Evolutionary conservation across 495 filamentous ascomycete genomes (phyloP).

Genomic region (Penicillium daleae): DNA sequence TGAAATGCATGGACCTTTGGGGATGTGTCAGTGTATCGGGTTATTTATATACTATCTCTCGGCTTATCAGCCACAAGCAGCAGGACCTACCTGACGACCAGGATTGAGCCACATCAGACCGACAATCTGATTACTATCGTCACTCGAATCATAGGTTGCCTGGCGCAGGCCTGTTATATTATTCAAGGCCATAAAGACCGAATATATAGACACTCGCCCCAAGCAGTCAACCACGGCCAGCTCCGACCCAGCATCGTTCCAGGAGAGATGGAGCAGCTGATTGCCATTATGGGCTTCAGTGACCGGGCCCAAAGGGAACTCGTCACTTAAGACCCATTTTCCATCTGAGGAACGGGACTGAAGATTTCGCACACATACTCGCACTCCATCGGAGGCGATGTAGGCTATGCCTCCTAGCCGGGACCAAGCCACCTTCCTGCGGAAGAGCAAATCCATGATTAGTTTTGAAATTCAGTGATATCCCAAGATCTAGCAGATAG

Average conservation of each 20-base stretch:
- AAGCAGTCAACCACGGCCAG: constrained; percentile 75
- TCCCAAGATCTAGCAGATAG: not conserved
- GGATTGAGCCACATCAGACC: constrained; percentile 81
- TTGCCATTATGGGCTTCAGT: constrained; percentile 54
- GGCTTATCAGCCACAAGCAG: not conserved
- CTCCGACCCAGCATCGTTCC: constrained; percentile 73
- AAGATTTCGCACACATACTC: constrained; percentile 72
- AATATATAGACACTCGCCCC: constrained; percentile 73
- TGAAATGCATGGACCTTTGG: constrained; percentile 54
- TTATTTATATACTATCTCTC: not conserved
- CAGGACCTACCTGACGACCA: constrained; percentile 34
- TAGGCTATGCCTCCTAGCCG: constrained; percentile 84
- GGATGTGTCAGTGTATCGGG: not conserved
- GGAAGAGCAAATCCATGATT: not conserved
- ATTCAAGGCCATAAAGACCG: constrained; percentile 65
- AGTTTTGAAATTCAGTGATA: not conserved
- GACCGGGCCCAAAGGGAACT: constrained; percentile 46
- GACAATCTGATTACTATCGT: constrained; percentile 76
- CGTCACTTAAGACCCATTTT: constrained; percentile 76
- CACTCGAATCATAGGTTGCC: constrained; percentile 62
- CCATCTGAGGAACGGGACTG: constrained; percentile 70
- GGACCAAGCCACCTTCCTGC: constrained; percentile 86
- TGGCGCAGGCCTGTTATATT: constrained; percentile 58
- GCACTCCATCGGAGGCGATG: constrained; percentile 70
- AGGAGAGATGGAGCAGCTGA: constrained; percentile 73